Percentiles rank a stretch among this genome's conserved stretches.
Evolutionary conservation across 2,329 filamentous ascomycete species (phyloP).

Genomic region (Pseudogymnoascus sp.): DNA sequence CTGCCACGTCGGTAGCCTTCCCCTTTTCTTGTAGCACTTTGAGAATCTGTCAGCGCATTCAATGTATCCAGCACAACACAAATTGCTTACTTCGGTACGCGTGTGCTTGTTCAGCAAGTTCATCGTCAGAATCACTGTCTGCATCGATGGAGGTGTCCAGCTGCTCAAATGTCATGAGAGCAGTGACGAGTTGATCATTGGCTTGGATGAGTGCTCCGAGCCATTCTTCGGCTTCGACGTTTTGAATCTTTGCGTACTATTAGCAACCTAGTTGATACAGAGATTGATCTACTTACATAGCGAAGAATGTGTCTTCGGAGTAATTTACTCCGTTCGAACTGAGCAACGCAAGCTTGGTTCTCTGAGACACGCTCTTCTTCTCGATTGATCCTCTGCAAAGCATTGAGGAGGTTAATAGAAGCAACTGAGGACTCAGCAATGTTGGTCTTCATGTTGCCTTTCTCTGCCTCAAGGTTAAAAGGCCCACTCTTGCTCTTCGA

Average conservation of each 20-base stretch:
- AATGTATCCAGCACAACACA: neutral
- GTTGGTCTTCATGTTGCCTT: conserved; percentile 74
- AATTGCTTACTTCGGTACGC: conserved; percentile 47
- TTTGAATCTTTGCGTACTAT: conserved; percentile 55
- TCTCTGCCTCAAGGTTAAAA: conserved; percentile 82
- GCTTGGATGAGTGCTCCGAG: conserved; percentile 84
- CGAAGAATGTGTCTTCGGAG: conserved; percentile 76
- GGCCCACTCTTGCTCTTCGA: conserved; percentile 51
- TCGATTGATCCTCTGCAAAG: conserved; percentile 81
- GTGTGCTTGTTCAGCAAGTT: conserved; percentile 56
- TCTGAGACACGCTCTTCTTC: conserved; percentile 82
- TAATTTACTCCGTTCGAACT: conserved; percentile 80
- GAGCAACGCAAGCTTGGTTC: conserved; percentile 62
- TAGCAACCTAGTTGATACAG: conserved; percentile 10
- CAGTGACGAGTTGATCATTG: conserved; percentile 90
- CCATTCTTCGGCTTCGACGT: conserved; percentile 84
- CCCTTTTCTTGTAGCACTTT: conserved; percentile 18
- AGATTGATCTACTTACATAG: conserved; percentile 50
- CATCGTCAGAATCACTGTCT: conserved; percentile 63
- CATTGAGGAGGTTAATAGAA: conserved; percentile 82
- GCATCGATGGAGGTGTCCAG: conserved; percentile 78
- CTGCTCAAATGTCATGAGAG: conserved; percentile 89
- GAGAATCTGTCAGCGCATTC: neutral
- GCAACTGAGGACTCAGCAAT: conserved; percentile 85
- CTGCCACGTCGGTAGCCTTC: conserved; percentile 4